Evolutionary conservation across 768 basidiomycete genomes (phyloP), one percentile per base, ranked within the genome.

Genomic region (Termitomyces sp.): DNA sequence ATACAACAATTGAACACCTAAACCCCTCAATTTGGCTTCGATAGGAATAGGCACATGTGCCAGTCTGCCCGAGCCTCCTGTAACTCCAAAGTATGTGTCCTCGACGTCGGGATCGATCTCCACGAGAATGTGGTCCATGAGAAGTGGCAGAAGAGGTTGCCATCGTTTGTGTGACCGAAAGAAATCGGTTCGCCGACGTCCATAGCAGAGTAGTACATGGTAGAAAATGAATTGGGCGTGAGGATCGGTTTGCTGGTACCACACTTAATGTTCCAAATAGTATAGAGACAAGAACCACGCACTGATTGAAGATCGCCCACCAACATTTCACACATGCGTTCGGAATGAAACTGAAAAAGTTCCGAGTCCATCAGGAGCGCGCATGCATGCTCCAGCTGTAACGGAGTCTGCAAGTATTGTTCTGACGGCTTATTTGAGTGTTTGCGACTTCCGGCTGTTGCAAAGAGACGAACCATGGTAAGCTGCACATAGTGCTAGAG

Each of bases 321-420:
- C 48, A 94, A 75, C 42, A 90, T 81, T 62, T 93, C 89, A 55
- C 87, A 84, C 91, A 95, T 95, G 34, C 96, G 79, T 67, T 95
- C 94, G 3, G 92, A 94, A 71, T 98, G 94, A 66, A 91, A 95
- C 2, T 82, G 72, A 65, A 98, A 97, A 40, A 98, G 80, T 67
- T 95, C 94, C 0, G 92, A 94, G 54, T 86, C 83, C 42, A 95
- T 76, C 13, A 98, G 74, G 32, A 89, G 72, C 40, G 81, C 76
- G 64, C 89, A 89, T 12, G 93, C 93, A 68, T 94, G 88, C 60
- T 93, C 85, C 46, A 98, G 79, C 65, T 96, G 93, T 26, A 89
- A 71, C 3, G 89, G 88, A 55, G 84, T 88, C 60, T 92, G 88
- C 40, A 98, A 79, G 71, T 92, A 98, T 67, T 87, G 83, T 67